These are phyloP conservation scores for Monosporascus sp. DNA, from an alignment of 2,329 filamentous ascomycete genomes.

Conservation along the genomic window DNA sequence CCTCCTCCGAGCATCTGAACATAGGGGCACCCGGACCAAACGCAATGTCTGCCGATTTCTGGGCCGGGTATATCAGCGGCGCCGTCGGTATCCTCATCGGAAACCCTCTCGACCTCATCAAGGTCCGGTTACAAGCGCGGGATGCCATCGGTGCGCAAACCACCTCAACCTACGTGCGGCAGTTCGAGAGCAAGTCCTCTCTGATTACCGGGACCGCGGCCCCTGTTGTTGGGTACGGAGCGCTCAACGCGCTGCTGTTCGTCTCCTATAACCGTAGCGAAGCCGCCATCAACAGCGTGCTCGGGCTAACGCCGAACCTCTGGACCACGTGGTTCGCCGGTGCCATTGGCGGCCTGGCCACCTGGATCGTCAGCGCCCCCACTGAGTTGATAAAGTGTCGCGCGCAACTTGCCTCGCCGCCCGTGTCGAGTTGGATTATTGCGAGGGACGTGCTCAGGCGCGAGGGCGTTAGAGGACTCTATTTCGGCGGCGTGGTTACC, in stretches of 20 bases:
- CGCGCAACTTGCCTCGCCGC: slow-evolving; percentile 57
- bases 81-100: slow-evolving; percentile 82
- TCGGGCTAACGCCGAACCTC: slow-evolving; percentile 41
- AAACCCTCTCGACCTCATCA: slow-evolving; percentile 71
- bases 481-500: slow-evolving; percentile 76
- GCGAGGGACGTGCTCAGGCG: slow-evolving; percentile 53
- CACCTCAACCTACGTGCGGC: slow-evolving; percentile 19
- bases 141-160: slow-evolving; percentile 15
- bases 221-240: slow-evolving; percentile 84
- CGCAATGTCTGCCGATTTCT: slow-evolving; percentile 81
- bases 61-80: slow-evolving; percentile 86
- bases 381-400: slow-evolving; percentile 90
- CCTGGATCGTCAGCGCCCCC: slow-evolving; percentile 79
- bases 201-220: slow-evolving; percentile 67
- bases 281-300: slow-evolving; percentile 45
- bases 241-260: slow-evolving; percentile 85
- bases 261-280: slow-evolving; percentile 86
- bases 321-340: slow-evolving; percentile 74
- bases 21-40: neutral
- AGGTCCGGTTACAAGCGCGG: slow-evolving; percentile 71
- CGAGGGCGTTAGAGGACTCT: slow-evolving; percentile 64
- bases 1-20: neutral
- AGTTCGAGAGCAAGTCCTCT: slow-evolving; percentile 31
- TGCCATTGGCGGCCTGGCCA: slow-evolving; percentile 74
- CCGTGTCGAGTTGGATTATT: slow-evolving; percentile 57